Evolutionary conservation across 78 protist genomes (phyloP).

Genomic region (Polysphondylium violaceum): DNA sequence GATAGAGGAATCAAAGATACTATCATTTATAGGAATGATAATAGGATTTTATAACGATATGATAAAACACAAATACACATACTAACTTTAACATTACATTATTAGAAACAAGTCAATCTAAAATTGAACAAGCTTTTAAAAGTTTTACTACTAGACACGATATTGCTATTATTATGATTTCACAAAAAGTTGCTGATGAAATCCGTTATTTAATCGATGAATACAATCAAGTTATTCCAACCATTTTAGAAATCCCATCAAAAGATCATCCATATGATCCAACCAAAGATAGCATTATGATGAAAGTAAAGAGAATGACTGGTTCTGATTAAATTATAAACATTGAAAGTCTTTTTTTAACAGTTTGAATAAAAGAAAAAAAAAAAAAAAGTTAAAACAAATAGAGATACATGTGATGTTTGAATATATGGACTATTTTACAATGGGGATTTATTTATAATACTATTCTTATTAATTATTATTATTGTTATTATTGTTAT

Average conservation of each 20-base stretch:
- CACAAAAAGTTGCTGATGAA: conserved; percentile 91
- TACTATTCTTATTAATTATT: background rate
- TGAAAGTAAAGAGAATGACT: conserved; percentile 72
- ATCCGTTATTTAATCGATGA: conserved; percentile 85
- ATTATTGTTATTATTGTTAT: background rate
- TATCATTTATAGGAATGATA: background rate
- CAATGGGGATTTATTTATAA: background rate
- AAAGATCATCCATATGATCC: conserved; percentile 91
- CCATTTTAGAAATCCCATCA: conserved; percentile 93
- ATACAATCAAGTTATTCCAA: conserved; percentile 85
- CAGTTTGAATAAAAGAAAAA: background rate
- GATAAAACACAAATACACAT: no score
- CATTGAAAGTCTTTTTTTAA: background rate
- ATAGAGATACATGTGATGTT: background rate
- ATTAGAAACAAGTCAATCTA: conserved; percentile 74
- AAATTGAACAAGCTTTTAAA: conserved; percentile 88
- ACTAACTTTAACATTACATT: background rate
- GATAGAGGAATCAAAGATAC: background rate
- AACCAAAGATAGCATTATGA: conserved; percentile 88
- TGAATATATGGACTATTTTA: background rate
- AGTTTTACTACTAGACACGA: conserved; percentile 83
- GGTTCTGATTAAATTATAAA: conserved; percentile 51
- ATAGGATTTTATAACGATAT: background rate
- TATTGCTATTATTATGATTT: conserved; percentile 88
- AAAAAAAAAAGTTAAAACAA: conserved; percentile 14